phyloP scores from a whole-genome alignment of 371 early-diverging fungal species.

The Mucor sp. region DNA sequence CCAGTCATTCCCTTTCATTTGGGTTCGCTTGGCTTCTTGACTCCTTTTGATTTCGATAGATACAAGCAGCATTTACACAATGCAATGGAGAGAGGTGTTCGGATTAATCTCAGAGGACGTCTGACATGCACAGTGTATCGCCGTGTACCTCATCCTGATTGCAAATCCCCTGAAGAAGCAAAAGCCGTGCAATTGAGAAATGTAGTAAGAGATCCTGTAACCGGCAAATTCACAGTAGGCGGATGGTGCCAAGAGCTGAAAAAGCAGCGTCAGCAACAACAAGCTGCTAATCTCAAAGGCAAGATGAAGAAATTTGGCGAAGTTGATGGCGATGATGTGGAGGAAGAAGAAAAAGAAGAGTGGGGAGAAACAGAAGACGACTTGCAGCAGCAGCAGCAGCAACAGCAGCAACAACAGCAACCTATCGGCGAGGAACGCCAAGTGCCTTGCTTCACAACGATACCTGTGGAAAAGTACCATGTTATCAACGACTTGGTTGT shows the following conservation, averaged over 20 bases:
- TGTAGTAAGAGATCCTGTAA: slow-evolving; percentile 45
- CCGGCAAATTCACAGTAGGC: slow-evolving; percentile 50
- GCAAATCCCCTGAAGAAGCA: slow-evolving; percentile 20
- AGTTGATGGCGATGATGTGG: slow-evolving; percentile 43
- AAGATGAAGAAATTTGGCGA: slow-evolving; percentile 50
- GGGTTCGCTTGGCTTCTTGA: slow-evolving; percentile 91
- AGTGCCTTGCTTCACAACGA: slow-evolving; percentile 50
- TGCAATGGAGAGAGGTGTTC: slow-evolving; percentile 72
- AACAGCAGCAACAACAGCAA: background rate
- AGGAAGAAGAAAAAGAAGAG: slow-evolving; percentile 12
- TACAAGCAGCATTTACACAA: slow-evolving; percentile 60
- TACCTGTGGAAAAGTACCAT: slow-evolving; percentile 61
- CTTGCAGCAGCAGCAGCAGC: background rate
- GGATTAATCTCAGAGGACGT: slow-evolving; percentile 89
- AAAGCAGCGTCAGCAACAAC: slow-evolving; percentile 5
- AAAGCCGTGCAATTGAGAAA: slow-evolving; percentile 34
- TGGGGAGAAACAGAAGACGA: background rate
- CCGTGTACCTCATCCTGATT: slow-evolving; percentile 41
- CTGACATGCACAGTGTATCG: slow-evolving; percentile 84
- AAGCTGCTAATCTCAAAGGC: background rate
- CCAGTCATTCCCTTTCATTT: slow-evolving; percentile 91
- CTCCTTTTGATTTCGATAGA: slow-evolving; percentile 79
- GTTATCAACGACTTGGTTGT: slow-evolving; percentile 83
- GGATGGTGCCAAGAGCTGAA: slow-evolving; percentile 35
- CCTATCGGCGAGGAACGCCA: slow-evolving; percentile 31